phyloP scores from a whole-genome alignment of 306 rosid species.

The Ziziphus jujuba region DNA sequence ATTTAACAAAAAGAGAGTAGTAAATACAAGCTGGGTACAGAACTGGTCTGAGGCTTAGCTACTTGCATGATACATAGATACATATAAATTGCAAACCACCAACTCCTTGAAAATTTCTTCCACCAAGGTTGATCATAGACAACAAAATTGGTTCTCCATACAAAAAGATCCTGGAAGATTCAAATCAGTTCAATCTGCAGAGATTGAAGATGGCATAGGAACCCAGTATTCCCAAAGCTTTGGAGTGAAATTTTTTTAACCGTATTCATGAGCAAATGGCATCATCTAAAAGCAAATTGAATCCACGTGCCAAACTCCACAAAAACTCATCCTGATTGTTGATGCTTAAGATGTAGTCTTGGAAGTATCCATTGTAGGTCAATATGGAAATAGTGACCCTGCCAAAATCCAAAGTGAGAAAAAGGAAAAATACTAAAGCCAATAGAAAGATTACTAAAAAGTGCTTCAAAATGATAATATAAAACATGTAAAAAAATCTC shows the following conservation, averaged over 20 bases:
- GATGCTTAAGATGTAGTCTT: slow-evolving; percentile 66
- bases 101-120: no score
- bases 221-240: no score
- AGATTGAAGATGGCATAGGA: no score
- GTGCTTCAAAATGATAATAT: neutral
- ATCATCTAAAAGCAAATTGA: slow-evolving; percentile 57
- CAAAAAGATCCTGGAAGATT: no score
- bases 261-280: slow-evolving; percentile 34
- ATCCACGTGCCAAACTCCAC: slow-evolving; percentile 67
- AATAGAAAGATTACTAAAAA: slow-evolving; percentile 1
- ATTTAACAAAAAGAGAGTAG: no score
- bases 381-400: slow-evolving; percentile 72
- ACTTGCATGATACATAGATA: no score
- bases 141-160: no score
- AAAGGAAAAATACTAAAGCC: slow-evolving; percentile 18
- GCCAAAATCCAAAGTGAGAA: slow-evolving; percentile 33
- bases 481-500: neutral
- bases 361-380: slow-evolving; percentile 69
- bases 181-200: no score
- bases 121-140: no score
- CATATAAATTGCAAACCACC: no score
- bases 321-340: slow-evolving; percentile 57
- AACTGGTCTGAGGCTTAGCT: no score
- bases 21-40: no score
- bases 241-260: neutral